Evolutionary conservation across 441 rosid genomes (phyloP).

Genomic region (Macaranga tanarius): DNA sequence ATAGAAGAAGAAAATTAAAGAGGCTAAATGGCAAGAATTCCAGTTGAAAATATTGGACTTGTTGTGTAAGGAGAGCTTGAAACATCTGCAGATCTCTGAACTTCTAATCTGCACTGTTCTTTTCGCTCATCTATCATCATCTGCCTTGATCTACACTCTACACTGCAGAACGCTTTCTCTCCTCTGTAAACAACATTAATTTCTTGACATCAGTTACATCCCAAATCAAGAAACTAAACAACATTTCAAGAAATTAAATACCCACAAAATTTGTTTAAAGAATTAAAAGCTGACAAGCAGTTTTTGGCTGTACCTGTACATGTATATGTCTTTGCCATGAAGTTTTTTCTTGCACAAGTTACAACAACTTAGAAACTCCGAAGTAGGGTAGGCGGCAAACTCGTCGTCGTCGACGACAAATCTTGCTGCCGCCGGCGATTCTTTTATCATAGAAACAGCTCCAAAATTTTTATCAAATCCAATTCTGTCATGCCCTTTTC

Average conservation of each 20-base stretch:
- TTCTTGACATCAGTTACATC: background rate
- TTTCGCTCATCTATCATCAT: constrained; percentile 49
- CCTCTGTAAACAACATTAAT: constrained; percentile 37
- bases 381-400: constrained; percentile 37
- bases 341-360: constrained; percentile 57
- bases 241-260: background rate
- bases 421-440: constrained; percentile 28
- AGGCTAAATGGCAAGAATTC: constrained; percentile 59
- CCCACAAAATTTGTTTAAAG: too few species aligned
- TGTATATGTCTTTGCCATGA: constrained; percentile 61
- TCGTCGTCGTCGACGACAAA: constrained; percentile 22
- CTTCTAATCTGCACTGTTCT: constrained; percentile 52
- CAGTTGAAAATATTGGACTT: constrained; percentile 55
- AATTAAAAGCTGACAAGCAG: background rate
- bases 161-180: constrained; percentile 74
- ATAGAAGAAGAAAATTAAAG: too few species aligned
- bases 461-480: constrained; percentile 11
- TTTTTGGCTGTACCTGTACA: constrained; percentile 51
- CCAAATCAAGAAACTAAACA: background rate
- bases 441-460: constrained; percentile 1
- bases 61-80: constrained; percentile 43
- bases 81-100: constrained; percentile 38
- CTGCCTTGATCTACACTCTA: constrained; percentile 58
- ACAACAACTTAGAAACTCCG: constrained; percentile 55
- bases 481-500: background rate